Evolutionary conservation across 75 land plant genomes (phyloP), one percentile per base, ranked within the genome.

Genomic region (Pinus albicaulis): DNA sequence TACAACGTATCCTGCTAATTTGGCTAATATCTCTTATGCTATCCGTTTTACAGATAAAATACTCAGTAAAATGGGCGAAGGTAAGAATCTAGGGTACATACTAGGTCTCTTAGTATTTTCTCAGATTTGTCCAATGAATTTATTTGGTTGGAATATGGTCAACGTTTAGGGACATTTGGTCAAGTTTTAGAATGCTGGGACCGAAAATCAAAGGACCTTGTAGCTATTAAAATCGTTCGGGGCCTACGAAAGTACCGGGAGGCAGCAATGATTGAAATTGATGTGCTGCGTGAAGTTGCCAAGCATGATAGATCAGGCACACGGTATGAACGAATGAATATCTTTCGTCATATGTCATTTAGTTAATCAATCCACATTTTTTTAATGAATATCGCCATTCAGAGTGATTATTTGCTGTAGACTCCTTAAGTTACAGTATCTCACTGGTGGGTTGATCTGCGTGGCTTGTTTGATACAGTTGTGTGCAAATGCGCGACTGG

Each of bases 111-210:
- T 48, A 48, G 52, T 1, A 0, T 19, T 36, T 2, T 25, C 0
- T 11, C n/a, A 20, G 17, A 38, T 34, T 66, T 34, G 3, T 68
- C 7, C 7, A 61, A 0, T 26, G 1, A 3, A 11, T 28, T 1
- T 34, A 14, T 48, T 71, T 38, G n/a, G 15, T 55, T 72, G 31
- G 15, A 25, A 24, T 13, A 4, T 64, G 20, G 68, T 36, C n/a
- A 38, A 41, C 61, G 59, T 84, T 80, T 87, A 93, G 96, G 96
- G 28, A 94, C 97, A 23, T 94, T 94, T 92, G 97, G 97, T 4
- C 88, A 89, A 76, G 97, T 94, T 25, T 73, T 94, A 78, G 95
- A 94, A 80, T 94, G 97, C 77, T 94, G 92, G 92, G 97, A 94
- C 57, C 81, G 95, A 56, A 89, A 88, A 78, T 81, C 57, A 41